Conservation (phyloP, 805 yeast species). For the Metschnikowia proteae region DNA sequence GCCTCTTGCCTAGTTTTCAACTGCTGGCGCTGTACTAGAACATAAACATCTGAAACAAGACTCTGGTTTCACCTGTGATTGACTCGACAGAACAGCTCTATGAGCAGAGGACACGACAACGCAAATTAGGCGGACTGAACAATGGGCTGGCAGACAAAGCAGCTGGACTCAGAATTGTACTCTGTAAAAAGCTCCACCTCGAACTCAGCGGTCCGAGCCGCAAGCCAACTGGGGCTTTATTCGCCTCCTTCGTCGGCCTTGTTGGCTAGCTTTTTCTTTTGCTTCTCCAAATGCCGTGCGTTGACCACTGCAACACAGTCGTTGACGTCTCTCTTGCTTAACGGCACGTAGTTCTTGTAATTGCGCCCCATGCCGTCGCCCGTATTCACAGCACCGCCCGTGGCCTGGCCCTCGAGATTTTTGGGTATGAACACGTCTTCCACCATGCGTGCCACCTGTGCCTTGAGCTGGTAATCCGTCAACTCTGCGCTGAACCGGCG, state of each 20-base stretch:
- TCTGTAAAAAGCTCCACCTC: too few species aligned
- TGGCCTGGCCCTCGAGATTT: constrained; percentile 5
- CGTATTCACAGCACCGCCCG: constrained; percentile 43
- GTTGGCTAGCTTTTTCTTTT: constrained; percentile 21
- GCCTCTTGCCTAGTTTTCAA: too few species aligned
- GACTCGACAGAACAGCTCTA: background rate
- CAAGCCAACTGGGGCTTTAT: too few species aligned
- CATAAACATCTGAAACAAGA: too few species aligned
- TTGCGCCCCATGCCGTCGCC: constrained; percentile 80
- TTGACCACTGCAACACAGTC: constrained; percentile 71
- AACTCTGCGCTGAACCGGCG: constrained; percentile 46
- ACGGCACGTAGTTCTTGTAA: constrained; percentile 53
- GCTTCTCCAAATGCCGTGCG: constrained; percentile 50
- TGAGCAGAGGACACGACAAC: background rate
- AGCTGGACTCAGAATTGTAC: too few species aligned
- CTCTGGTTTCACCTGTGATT: too few species aligned
- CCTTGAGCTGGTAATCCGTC: constrained; percentile 55
- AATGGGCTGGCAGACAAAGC: too few species aligned
- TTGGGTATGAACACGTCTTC: constrained; percentile 23
- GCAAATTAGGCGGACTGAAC: too few species aligned
- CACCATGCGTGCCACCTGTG: constrained; percentile 51
- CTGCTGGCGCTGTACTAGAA: too few species aligned
- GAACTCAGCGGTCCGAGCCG: too few species aligned
- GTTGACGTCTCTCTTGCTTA: constrained; percentile 51
- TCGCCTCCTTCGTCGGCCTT: too few species aligned